Evolutionary conservation across 2,329 filamentous ascomycete genomes (phyloP), one percentile per base, ranked within the genome.

Genomic region (Tolypocladium pustulatum): DNA sequence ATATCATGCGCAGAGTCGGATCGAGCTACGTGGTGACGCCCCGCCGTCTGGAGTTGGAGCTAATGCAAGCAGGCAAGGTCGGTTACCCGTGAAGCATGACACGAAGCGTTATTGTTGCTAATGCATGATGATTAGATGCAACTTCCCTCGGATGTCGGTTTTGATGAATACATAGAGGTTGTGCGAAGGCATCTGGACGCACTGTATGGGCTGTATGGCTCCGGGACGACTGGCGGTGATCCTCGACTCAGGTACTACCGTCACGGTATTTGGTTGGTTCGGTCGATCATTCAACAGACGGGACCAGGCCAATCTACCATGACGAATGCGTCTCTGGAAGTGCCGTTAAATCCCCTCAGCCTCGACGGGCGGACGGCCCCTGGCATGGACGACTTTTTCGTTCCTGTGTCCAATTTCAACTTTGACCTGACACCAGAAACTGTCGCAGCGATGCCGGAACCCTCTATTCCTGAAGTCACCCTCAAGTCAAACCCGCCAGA

Each of bases 31-130:
- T 78, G 25, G 66, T 62, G 17, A 78, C 75, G 20, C 69, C 76
- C 22, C 75, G 81, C 17, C 75, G 74, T 53, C 67, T 81, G 1
- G 81, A 84, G 66, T 66, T 84, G 22, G 78, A 81, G 59, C 64
- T 82, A 5, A 72, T 83, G 56, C 73, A 78, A 57, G 74, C 73
- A 15, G 81, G 80, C 63, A 81, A 77, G 73, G 80, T 81, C 65
- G 65, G 72, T 59, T n/a, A n/a, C 34, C 7, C 3, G 4, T 4
- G 30, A 53, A 34, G 30, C 20, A 7, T 15, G 30, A 10, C 13
- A 22, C 2, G 30, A 22, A 22, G 32, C 0, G 2, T 4, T 10
- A 22, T 15, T 1, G 30, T 52, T 34, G 49, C 49, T 53, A 8
- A 53, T 22, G 27, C 20, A 36, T 3, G 30, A 7, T 30, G 1